Evolutionary conservation across 2,329 filamentous ascomycete genomes (phyloP), one percentile per base, ranked within the genome.

Genomic region (Ramularia endophylla): DNA sequence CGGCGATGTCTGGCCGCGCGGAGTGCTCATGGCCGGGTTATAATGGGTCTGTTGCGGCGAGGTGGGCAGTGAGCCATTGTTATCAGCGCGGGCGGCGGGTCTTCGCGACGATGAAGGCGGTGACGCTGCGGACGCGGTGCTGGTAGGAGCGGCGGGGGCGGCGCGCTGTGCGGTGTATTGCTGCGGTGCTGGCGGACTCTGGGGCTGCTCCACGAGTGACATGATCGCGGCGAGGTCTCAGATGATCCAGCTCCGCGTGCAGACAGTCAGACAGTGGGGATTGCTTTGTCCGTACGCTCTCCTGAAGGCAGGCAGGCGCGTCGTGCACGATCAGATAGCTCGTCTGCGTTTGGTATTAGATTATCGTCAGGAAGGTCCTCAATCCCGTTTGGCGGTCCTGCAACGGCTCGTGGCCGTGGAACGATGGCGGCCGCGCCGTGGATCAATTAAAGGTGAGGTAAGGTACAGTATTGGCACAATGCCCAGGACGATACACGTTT

Each of bases 1-100:
- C 41, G 70, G 63, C 30, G 60, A 69, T 60, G 45, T 38, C 50
- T 69, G 69, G 40, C 63, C 62, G 54, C 64, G 67, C 40, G 71
- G 66, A 41, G 70, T 67, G 63, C 66, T 69, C 59, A 64, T 65
- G 50, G 64, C 59, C 44, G 62, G 62, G 52, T 57, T 60, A 19
- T 52, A 53, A 33, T 56, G 52, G 51, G 58, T 54, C 50, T 48
- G 66, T 61, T 60, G 48, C 57, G 66, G 61, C 40, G 65, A 59
- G 56, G 59, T 64, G 38, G 65, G 61, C 13, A 60, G 57, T 46
- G 61, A 61, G 55, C 64, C 66, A 64, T 70, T 65, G 33, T 44
- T 39, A 13, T 36, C 17, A 31, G 45, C 29, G 9, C 45, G 42
- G 41, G 19, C 37, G 41, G 42, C 38, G 36, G 44, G 27, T 39